Evolutionary conservation across 2,329 filamentous ascomycete genomes (phyloP), one percentile per base, ranked within the genome.

Genomic region (Colletotrichum acutatum): DNA sequence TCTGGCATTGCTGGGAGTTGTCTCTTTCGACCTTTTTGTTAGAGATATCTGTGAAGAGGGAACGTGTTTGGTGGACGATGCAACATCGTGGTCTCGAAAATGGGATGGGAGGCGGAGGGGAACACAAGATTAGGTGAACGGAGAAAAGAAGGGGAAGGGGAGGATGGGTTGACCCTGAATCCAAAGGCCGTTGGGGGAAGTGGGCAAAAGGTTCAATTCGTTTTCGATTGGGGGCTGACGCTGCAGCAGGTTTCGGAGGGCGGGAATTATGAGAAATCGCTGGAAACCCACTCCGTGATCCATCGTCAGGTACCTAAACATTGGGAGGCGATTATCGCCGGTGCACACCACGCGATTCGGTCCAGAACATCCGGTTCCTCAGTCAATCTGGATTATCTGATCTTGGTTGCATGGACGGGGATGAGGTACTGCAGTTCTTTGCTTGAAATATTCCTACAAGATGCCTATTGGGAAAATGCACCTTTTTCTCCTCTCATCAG

Each of bases 191-290:
- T 53, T 60, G 54, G 24, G 24, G 53, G 24, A 32, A 54, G 22
- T 64, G 32, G 46, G 46, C 14, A 11, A 30, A 42, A 16, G 6
- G n/a, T 24, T 49, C 37, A 49, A 4, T 34, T 67, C 42, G 30
- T 61, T 28, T 22, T 53, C 8, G 7, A 14, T 19, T 34, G n/a
- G 26, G 46, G 28, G 28, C 32, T 66, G 32, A 46, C 63, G 32
- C 52, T 42, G 52, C 52, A 46, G 30, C 22, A 46, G 62, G 49
- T 57, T 65, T 65, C 28, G 46, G 61, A 54, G 42, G 49, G 37
- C 6, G 56, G 30, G n/a, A 11, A 19, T 3, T 30, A n/a, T 5
- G 56, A 11, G 12, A 34, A 5, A 3, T 6, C n/a, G 12, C 1
- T 11, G 59, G 6, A 46, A 58, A 54, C 61, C 61, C 28, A 32